phyloP scores from a whole-genome alignment of 2,329 filamentous ascomycete species.

The Penicillium decumbens region DNA sequence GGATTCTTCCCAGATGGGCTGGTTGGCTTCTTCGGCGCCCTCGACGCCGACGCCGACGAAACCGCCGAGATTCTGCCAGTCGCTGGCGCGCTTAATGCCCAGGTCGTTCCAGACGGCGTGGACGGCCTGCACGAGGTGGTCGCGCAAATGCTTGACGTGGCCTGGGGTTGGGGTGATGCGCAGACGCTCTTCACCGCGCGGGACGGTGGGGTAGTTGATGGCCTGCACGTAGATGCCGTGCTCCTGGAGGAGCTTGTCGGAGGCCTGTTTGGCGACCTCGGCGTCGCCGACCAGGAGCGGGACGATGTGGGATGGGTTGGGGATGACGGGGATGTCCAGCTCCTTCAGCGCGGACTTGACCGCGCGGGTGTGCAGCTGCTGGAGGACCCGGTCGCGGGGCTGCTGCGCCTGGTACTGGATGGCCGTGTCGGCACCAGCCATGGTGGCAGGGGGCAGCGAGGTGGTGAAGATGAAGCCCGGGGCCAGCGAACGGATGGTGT shows the following conservation, averaged over 20 bases:
- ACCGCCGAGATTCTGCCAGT: slow-evolving; percentile 86
- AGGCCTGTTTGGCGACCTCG: slow-evolving; percentile 84
- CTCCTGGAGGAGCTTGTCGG: slow-evolving; percentile 82
- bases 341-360: slow-evolving; percentile 79
- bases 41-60: slow-evolving; percentile 89
- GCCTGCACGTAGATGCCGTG: slow-evolving; percentile 96
- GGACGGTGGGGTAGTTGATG: slow-evolving; percentile 98
- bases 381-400: slow-evolving; percentile 79
- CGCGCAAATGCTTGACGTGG: slow-evolving; percentile 76
- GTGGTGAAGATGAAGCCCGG: slow-evolving; percentile 99
- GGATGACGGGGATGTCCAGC: slow-evolving; percentile 89
- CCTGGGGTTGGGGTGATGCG: slow-evolving; percentile 95
- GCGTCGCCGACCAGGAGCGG: slow-evolving; percentile 92
- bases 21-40: slow-evolving; percentile 52
- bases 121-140: slow-evolving; percentile 77
- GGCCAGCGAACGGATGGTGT: slow-evolving; percentile 88
- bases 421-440: slow-evolving; percentile 86
- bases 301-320: slow-evolving; percentile 94
- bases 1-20: slow-evolving; percentile 84
- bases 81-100: slow-evolving; percentile 83
- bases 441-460: slow-evolving; percentile 88
- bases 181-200: slow-evolving; percentile 93
- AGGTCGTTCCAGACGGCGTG: slow-evolving; percentile 86
- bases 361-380: slow-evolving; percentile 92
- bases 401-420: slow-evolving; percentile 91